Percentiles rank a stretch among this genome's conserved stretches.
Conservation (phyloP, 2,329 filamentous ascomycete species). For the Parascedosporium putredinis region DNA sequence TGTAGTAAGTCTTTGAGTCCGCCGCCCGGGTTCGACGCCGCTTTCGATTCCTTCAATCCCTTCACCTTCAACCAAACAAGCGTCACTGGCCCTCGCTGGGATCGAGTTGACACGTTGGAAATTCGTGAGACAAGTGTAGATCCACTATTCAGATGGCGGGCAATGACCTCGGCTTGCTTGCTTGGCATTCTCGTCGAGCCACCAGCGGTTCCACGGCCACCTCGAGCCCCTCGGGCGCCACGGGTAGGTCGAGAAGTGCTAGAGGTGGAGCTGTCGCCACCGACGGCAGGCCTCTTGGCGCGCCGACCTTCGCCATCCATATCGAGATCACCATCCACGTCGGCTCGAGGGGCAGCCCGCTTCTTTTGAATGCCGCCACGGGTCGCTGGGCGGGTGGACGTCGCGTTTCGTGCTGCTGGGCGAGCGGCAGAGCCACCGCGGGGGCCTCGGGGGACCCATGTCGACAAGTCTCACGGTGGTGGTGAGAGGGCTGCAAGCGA, state of each 20-base stretch:
- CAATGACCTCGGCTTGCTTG: conserved; percentile 31
- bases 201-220: conserved; percentile 13
- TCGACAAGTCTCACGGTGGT: background rate
- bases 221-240: conserved; percentile 13
- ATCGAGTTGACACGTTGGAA: conserved; percentile 16
- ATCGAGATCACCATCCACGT: conserved; percentile 49
- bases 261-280: conserved; percentile 16
- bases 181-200: conserved; percentile 19
- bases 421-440: conserved; percentile 11
- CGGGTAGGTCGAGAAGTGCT: conserved; percentile 13
- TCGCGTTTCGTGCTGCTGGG: conserved; percentile 11
- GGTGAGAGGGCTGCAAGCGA: background rate
- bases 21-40: conserved; percentile 53
- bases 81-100: conserved; percentile 3
- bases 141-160: conserved; percentile 30
- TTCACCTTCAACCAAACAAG: conserved; percentile 35
- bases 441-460: conserved; percentile 19
- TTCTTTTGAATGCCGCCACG: conserved; percentile 43
- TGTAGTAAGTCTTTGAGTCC: conserved; percentile 53
- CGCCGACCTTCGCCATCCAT: conserved; percentile 36
- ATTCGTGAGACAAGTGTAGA: conserved; percentile 24
- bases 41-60: conserved; percentile 60
- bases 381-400: conserved; percentile 11
- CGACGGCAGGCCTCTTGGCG: conserved; percentile 17
- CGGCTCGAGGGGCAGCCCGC: conserved; percentile 29